phyloP scores from a whole-genome alignment of 345 rosid genomes.

The Syzygium aqueum region DNA sequence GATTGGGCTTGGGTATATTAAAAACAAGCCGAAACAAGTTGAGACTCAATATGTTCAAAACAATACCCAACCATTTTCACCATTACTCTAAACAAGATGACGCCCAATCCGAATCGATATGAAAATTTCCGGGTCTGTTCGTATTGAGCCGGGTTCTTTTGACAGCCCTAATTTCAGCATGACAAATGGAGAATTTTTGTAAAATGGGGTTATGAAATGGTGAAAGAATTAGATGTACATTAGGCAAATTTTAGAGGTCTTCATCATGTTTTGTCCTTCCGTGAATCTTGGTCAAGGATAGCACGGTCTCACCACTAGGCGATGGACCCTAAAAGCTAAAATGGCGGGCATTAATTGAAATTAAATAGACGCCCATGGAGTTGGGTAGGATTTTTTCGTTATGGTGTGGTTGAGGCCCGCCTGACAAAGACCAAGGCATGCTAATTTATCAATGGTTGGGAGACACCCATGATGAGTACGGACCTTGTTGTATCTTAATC shows the following conservation, averaged over 20 bases:
- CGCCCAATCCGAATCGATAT: accelerated
- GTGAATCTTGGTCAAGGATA: not conserved
- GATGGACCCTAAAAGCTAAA: not conserved
- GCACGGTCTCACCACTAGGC: not conserved
- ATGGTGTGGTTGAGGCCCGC: not conserved
- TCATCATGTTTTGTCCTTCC: not conserved
- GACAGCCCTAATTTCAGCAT: no score
- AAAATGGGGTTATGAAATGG: not conserved
- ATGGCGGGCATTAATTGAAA: not conserved
- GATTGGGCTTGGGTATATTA: no score
- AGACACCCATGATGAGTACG: not conserved
- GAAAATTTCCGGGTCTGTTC: no score
- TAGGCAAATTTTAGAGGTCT: not conserved
- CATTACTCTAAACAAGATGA: no score
- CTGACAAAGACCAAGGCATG: not conserved
- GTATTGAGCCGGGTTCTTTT: no score
- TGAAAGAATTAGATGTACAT: not conserved
- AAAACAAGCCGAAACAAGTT: no score
- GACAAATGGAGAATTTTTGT: not conserved
- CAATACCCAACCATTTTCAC: no score
- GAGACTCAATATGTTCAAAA: no score
- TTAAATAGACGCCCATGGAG: not conserved
- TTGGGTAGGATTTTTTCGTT: not conserved
- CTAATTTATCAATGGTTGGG: not conserved
- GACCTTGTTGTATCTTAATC: not conserved